A percentile compares a stretch with the other conserved stretches of the same genome.
Conservation (phyloP, 179 eudicot species). For the Beta lomatogona region DNA sequence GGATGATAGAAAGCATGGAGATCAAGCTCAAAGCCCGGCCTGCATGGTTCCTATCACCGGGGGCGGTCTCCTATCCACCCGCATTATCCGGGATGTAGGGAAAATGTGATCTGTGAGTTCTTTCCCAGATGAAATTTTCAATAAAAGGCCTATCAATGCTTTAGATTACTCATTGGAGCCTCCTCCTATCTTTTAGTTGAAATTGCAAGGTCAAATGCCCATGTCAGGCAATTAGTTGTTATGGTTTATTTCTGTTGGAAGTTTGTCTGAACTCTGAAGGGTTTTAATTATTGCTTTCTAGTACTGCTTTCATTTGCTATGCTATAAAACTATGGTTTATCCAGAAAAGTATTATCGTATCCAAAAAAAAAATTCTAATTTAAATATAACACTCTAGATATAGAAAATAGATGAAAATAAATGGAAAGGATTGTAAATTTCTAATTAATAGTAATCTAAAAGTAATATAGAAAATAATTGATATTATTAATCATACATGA, state of each 20-base stretch:
- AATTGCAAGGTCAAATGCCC: background rate
- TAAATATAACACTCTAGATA: no score
- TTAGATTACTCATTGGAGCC: background rate
- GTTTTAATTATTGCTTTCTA: background rate
- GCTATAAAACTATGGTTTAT: background rate
- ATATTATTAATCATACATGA: no score
- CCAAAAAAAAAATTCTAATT: no score
- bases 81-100: no score
- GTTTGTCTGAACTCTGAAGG: background rate
- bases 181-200: background rate
- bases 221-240: background rate
- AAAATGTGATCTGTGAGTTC: background rate
- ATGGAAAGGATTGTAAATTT: no score
- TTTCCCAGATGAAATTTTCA: background rate
- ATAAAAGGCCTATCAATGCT: background rate
- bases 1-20: background rate
- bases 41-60: no score
- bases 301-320: background rate
- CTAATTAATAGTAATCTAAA: no score
- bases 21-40: background rate
- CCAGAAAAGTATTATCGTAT: background rate
- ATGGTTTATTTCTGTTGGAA: background rate
- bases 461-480: no score
- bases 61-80: no score
- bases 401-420: no score